phyloP scores from a whole-genome alignment of 306 rosid species.

The Medicago ruthenica region DNA sequence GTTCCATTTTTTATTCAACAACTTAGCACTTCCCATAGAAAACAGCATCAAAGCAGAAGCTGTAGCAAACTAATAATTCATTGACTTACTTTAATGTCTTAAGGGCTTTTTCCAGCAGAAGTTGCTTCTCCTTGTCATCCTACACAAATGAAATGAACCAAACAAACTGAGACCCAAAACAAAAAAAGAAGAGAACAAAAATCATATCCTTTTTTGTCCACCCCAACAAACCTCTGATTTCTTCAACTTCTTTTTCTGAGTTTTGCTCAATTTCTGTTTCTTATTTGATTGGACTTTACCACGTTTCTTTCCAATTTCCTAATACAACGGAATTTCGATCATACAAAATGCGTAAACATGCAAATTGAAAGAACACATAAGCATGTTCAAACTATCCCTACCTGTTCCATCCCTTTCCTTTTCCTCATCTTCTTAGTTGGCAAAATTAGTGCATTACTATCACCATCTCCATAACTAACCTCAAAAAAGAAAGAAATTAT shows the following conservation, averaged over 20 bases:
- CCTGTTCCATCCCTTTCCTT: conserved; percentile 61
- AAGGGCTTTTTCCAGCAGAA: conserved; percentile 61
- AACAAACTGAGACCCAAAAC: conserved; percentile 35
- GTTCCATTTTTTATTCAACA: conserved; percentile 30
- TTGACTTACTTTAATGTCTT: conserved; percentile 68
- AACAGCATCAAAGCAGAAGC: conserved; percentile 9
- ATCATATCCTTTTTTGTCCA: conserved; percentile 24
- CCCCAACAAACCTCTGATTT: conserved; percentile 70
- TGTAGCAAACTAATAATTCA: conserved; percentile 2
- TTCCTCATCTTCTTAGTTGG: conserved; percentile 53
- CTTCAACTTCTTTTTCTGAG: conserved; percentile 75
- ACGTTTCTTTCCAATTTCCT: conserved; percentile 47
- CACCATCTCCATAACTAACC: conserved; percentile 57
- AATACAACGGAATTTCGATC: conserved; percentile 27
- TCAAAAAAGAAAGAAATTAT: background rate
- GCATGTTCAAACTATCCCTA: conserved; percentile 16
- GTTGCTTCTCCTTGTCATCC: conserved; percentile 73
- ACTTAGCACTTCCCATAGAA: conserved; percentile 2
- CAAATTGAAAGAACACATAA: conserved; percentile 15
- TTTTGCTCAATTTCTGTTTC: conserved; percentile 65
- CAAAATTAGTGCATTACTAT: conserved; percentile 54
- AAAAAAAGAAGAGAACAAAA: conserved; percentile 34
- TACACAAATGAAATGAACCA: conserved; percentile 44
- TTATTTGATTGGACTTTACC: conserved; percentile 41
- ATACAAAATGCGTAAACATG: background rate